Evolutionary conservation across 2,329 filamentous ascomycete genomes (phyloP).

Genomic region (Hymenoscyphus albidus): DNA sequence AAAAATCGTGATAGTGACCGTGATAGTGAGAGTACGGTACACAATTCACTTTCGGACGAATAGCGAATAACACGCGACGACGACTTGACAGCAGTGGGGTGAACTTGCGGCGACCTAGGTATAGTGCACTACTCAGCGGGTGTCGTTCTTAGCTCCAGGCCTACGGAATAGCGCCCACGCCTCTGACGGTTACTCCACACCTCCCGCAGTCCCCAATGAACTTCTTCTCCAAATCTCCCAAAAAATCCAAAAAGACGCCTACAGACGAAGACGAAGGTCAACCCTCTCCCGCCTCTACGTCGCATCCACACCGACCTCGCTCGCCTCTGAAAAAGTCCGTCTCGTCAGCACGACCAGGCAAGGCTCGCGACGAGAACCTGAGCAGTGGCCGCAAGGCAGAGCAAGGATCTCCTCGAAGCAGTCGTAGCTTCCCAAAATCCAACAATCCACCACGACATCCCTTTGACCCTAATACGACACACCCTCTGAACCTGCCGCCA

Average conservation of each 20-base stretch:
- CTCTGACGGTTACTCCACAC: background rate
- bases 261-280: constrained; percentile 28
- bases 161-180: background rate
- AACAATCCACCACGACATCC: constrained; percentile 37
- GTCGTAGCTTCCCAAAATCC: constrained; percentile 28
- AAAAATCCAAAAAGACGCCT: constrained; percentile 34
- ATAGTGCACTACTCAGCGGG: background rate
- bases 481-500: constrained; percentile 85
- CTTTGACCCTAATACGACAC: constrained; percentile 66
- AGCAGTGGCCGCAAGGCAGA: constrained; percentile 19
- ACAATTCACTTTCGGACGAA: background rate
- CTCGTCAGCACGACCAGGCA: constrained; percentile 27
- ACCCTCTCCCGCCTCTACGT: constrained; percentile 4
- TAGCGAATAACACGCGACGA: too few relatives aligned
- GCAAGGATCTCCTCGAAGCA: constrained; percentile 31
- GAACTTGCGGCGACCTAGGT: too few relatives aligned
- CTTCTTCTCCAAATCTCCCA: constrained; percentile 36
- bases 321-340: constrained; percentile 33
- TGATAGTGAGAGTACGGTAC: too few relatives aligned
- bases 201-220: constrained; percentile 28
- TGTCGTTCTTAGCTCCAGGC: background rate
- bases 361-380: constrained; percentile 27
- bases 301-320: constrained; percentile 25
- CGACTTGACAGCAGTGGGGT: too few relatives aligned
- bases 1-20: too few relatives aligned